Base-by-base conservation (phyloP, 2,329 filamentous ascomycete species). In the Penicillium olsonii region DNA sequence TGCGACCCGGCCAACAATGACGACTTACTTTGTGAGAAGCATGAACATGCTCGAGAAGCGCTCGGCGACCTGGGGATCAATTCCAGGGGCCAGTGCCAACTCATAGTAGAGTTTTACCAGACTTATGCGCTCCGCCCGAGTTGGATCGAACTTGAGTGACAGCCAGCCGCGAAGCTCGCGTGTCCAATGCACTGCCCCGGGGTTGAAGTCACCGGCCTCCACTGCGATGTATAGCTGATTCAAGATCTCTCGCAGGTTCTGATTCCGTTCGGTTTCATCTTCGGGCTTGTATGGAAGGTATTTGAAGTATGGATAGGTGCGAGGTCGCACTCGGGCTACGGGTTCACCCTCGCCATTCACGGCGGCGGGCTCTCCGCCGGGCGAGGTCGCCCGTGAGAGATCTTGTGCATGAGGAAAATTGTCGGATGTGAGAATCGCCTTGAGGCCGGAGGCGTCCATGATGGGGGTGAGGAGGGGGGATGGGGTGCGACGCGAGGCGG, bases 1-100 rank as follows among this genome's bases (percentile, higher is more conserved):
- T 24, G 22, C 22, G 22, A 24, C 8, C 22, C 8, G 22, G 22
- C 22, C 8, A 24, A 24, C 22, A 24, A 8, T 24, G 22, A 5
- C 22, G 48, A 75, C 85, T 72, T 75, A 94, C 91, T 94, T 95
- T n/a, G 92, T 95, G 61, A 99, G 75, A 10, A 90, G 85, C 72
- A 96, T 88, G 65, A 97, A 92, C 92, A 97, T 97, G 77, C 90
- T 94, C 38, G 92, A 83, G 69, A 99, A 99, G 52, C 92, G 84
- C 73, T 99, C 95, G 4, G 90, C 83, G 8, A 92, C 85, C 51
- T 80, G 81, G 43, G 83, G 82, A 65, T 97, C 92, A 48, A 99
- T 79, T 3, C 95, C 94, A 0, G 92, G 94, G 22, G 94, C 90
- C 53, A 99, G 80, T 5, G 90, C 82, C 51, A 99, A 86, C 74